Evolutionary conservation across 495 filamentous ascomycete species (phyloP).

Genomic region (Podospora conica): DNA sequence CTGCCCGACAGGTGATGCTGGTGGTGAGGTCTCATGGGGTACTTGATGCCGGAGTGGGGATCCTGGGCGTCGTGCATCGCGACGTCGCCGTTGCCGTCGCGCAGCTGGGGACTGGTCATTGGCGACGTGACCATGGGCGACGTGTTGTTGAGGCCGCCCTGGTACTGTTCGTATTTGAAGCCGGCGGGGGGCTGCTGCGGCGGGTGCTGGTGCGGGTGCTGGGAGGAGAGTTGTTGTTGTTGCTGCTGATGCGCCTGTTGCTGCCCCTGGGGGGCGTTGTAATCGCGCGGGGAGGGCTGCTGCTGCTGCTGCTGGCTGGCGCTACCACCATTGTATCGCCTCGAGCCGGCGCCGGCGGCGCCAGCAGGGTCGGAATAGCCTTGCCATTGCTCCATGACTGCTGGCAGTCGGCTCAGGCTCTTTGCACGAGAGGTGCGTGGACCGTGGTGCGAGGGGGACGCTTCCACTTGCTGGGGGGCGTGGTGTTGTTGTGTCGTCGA

Average conservation of each 20-base stretch:
- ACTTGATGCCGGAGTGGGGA: conserved; percentile 61
- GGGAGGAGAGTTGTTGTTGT: conserved; percentile 31
- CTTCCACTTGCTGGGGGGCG: not conserved
- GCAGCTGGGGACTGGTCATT: conserved; percentile 56
- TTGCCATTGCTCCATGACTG: conserved; percentile 55
- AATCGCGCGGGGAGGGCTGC: conserved; percentile 42
- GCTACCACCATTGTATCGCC: conserved; percentile 47
- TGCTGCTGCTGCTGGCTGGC: conserved; percentile 28
- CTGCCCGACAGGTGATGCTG: conserved; percentile 49
- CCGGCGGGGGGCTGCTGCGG: conserved; percentile 57
- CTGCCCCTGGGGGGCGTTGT: conserved; percentile 27
- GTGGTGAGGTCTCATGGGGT: conserved; percentile 65
- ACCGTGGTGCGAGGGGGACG: conserved; percentile 7
- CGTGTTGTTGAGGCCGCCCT: conserved; percentile 47
- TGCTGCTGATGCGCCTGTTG: conserved; percentile 43
- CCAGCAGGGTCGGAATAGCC: conserved; percentile 40
- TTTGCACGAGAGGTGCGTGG: conserved; percentile 1
- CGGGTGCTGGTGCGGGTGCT: conserved; percentile 34
- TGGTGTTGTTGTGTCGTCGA: conserved; percentile 15
- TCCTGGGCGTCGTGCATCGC: conserved; percentile 86
- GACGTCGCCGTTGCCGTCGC: conserved; percentile 76
- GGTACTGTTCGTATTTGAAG: conserved; percentile 71
- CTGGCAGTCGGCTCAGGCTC: conserved; percentile 16
- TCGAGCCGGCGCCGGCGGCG: conserved; percentile 38
- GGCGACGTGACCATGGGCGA: conserved; percentile 60